Base-by-base conservation (phyloP, 225 moss, liverwort and hornwort genomes). In the Sphagnum contortum region DNA sequence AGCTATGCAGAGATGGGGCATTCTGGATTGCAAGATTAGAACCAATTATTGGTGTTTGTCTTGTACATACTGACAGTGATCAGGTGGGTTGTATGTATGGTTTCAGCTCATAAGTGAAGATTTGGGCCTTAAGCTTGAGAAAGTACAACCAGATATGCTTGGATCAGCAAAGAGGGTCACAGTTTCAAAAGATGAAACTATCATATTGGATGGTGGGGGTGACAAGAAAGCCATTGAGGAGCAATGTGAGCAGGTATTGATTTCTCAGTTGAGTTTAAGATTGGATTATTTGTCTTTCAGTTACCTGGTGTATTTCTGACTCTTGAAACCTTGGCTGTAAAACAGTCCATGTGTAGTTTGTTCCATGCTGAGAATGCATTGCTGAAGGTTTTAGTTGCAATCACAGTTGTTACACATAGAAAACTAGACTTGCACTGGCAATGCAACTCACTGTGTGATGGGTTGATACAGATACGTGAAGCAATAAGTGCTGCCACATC, bases 81-180 rank as follows among this genome's bases (percentile, higher is more conserved):
- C 29, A 29, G 58, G 10, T 58, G 13, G 6, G 7, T 4, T 29
- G 29, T 29, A 29, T 11, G 3, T 11, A 50, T 62, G 68, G 3
- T 54, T 75, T 71, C 87, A 95, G 89, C 68, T 95, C 66, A 81
- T 95, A n/a, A 88, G 83, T 71, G 89, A 95, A 65, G 94, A 95
- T 12, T 57, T 91, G 75, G 91, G 91, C 6, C 65, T 91, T 51
- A 95, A 88, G 67, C 70, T 88, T 50, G 91, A 95, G 69, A 95
- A 89, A 57, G 70, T 91, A 29, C 77, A 81, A 59, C 60, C 76
- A 45, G 83, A 82, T 57, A 91, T 89, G 94, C 82, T 95, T 48
- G 94, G 94, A 72, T 59, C 75, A 47, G 91, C 91, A 10, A 91
- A 95, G 72, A 95, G 85, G 87, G 91, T 89, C 44, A 98, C 96